A percentile compares a stretch with the other conserved stretches of the same genome.
Evolutionary conservation across 768 basidiomycete species (phyloP).

Genomic region (Podaxis mareebaensis): DNA sequence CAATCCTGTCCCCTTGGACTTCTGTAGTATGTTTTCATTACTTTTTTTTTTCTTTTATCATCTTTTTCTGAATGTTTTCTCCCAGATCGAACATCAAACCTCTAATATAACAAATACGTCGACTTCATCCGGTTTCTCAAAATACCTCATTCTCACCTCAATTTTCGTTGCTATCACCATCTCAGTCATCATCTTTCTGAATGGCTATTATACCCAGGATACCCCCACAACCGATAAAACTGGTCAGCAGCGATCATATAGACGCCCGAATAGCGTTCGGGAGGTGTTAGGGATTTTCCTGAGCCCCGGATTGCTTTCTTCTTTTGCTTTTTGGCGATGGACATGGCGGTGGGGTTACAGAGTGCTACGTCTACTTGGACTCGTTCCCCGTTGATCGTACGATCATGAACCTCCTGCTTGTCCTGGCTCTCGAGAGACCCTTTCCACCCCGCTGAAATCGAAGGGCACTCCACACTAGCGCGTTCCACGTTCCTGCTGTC

Average conservation of each 20-base stretch:
- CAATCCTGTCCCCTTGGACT: slow-evolving; percentile 76
- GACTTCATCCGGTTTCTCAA: slow-evolving; percentile 4
- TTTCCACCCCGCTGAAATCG: background rate
- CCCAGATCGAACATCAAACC: slow-evolving; percentile 76
- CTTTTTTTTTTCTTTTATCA: background rate
- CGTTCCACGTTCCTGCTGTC: too few relatives aligned
- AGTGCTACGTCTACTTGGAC: background rate
- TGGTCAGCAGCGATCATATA: background rate
- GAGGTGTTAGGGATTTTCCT: background rate
- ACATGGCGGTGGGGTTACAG: background rate
- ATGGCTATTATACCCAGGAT: background rate
- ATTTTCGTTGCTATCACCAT: background rate
- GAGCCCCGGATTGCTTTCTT: background rate
- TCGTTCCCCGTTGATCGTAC: slow-evolving; percentile 7
- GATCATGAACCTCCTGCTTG: background rate
- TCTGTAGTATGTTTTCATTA: slow-evolving; percentile 54
- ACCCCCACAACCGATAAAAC: background rate
- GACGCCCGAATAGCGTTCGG: background rate
- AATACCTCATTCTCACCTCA: background rate
- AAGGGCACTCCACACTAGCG: too few relatives aligned
- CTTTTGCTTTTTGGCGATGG: background rate
- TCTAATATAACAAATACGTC: slow-evolving; percentile 29
- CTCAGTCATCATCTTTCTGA: background rate
- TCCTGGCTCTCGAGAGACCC: background rate
- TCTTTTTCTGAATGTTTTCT: background rate